Conservation (phyloP, 2,329 filamentous ascomycete species). For the Hypoxylon rubiginosum region DNA sequence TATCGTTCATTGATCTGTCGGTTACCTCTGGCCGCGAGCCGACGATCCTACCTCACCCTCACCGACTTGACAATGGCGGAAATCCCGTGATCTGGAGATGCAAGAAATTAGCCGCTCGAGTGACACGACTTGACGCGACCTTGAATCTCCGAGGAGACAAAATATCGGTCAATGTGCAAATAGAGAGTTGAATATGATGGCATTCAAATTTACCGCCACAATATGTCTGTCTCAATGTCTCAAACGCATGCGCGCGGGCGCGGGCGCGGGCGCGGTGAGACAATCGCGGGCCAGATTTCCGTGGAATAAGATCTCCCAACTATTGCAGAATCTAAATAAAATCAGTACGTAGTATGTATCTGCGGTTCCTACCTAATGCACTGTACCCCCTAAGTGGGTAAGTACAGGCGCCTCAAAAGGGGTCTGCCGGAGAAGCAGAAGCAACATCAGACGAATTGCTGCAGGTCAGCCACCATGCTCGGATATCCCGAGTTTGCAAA, state of each 20-base stretch:
- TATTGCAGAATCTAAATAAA: constrained; percentile 37
- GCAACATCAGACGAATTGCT: constrained; percentile 29
- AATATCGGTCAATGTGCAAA: constrained; percentile 7
- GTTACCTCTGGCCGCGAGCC: constrained; percentile 26
- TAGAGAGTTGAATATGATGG: constrained; percentile 14
- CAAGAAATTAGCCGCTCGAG: constrained; percentile 5
- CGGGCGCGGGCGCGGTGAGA: constrained; percentile 23
- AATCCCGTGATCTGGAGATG: constrained; percentile 16
- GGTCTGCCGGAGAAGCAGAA: constrained; percentile 31
- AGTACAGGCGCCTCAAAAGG: constrained; percentile 27
- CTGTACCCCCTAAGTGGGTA: constrained; percentile 21
- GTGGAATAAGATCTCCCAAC: constrained; percentile 40
- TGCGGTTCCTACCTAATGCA: constrained; percentile 24
- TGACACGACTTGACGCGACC: not conserved
- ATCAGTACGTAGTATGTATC: constrained; percentile 7
- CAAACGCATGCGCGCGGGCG: constrained; percentile 25
- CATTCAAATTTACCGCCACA: constrained; percentile 30
- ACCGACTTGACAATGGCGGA: constrained; percentile 15
- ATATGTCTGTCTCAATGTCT: too few species aligned
- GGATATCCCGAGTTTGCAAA: constrained; percentile 46
- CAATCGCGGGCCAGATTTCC: constrained; percentile 30
- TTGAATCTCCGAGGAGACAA: constrained; percentile 21
- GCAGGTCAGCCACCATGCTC: constrained; percentile 50
- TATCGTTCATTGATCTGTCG: constrained; percentile 16
- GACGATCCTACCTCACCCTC: constrained; percentile 4